Conservation (phyloP, 2,329 filamentous ascomycete genomes). For the Curvularia eragrostidis region DNA sequence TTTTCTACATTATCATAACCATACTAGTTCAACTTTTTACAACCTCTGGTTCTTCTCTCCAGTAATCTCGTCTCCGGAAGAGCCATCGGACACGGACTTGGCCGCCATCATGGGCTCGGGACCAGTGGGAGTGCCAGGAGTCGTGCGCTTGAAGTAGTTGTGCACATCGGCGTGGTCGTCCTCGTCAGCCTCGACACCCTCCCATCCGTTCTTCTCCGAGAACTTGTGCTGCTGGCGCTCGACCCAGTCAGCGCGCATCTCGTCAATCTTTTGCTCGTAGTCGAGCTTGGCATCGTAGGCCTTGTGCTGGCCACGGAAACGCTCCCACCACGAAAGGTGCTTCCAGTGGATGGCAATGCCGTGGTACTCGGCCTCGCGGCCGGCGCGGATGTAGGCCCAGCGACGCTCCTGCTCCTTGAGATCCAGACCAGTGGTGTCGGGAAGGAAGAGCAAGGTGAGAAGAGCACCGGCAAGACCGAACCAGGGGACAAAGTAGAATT, state of each 20-base stretch:
- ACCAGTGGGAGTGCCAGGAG: conserved; percentile 15
- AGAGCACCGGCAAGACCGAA: conserved; percentile 88
- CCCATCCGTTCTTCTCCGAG: conserved; percentile 39
- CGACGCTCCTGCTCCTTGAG: conserved; percentile 96
- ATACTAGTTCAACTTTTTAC: background rate
- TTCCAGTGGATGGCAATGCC: conserved; percentile 89
- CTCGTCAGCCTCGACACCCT: conserved; percentile 39
- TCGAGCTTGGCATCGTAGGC: conserved; percentile 76
- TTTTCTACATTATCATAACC: background rate
- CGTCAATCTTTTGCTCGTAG: conserved; percentile 81
- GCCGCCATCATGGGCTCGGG: conserved; percentile 30
- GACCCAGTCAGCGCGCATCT: conserved; percentile 69
- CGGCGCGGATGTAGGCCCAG: conserved; percentile 84
- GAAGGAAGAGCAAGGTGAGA: conserved; percentile 83
- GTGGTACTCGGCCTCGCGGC: conserved; percentile 83
- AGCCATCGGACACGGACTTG: conserved; percentile 21
- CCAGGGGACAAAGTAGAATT: conserved; percentile 94
- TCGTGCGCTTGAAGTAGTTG: conserved; percentile 44
- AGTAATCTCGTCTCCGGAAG: conserved; percentile 20
- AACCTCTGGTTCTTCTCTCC: conserved; percentile 12
- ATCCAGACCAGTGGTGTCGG: conserved; percentile 96
- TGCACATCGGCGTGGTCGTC: conserved; percentile 41
- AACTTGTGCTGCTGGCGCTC: conserved; percentile 63
- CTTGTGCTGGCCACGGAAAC: conserved; percentile 77
- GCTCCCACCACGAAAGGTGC: conserved; percentile 89